phyloP scores from a whole-genome alignment of 2,329 filamentous ascomycete species.

The Emergomyces orientalis region DNA sequence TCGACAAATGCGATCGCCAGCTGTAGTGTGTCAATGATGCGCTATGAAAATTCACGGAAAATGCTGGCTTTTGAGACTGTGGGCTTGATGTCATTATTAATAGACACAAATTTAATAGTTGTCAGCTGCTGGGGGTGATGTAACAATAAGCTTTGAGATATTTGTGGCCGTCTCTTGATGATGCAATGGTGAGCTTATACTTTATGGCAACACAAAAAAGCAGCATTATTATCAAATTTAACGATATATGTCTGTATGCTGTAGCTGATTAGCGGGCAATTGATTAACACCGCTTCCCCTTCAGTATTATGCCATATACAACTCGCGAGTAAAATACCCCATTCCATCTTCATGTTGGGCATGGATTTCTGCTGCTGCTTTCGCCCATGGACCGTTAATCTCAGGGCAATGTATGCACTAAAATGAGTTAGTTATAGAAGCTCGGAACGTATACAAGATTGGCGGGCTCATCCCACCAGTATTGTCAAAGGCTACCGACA shows the following conservation, averaged over 20 bases:
- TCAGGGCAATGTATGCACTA: background rate
- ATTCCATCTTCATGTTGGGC: too few species aligned
- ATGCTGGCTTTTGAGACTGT: background rate
- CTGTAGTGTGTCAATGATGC: background rate
- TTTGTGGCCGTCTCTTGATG: background rate
- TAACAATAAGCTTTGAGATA: background rate
- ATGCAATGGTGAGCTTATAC: background rate
- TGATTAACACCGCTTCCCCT: too few species aligned
- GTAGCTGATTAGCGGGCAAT: background rate
- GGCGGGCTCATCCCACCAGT: background rate
- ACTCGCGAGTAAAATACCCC: too few species aligned
- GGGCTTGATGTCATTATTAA: slow-evolving; percentile 3
- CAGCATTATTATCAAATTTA: background rate
- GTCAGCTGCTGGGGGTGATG: background rate
- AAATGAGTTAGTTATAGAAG: background rate
- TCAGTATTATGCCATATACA: too few species aligned
- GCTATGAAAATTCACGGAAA: background rate
- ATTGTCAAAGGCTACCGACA: background rate
- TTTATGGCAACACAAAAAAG: background rate
- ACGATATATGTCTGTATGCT: background rate
- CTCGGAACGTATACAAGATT: background rate
- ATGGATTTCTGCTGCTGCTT: too few species aligned
- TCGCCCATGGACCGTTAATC: background rate
- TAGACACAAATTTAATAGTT: background rate
- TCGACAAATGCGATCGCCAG: background rate